These are phyloP conservation scores for Ustilago nuda DNA, from an alignment of 1,284 basidiomycete species.

Conservation along the genomic window DNA sequence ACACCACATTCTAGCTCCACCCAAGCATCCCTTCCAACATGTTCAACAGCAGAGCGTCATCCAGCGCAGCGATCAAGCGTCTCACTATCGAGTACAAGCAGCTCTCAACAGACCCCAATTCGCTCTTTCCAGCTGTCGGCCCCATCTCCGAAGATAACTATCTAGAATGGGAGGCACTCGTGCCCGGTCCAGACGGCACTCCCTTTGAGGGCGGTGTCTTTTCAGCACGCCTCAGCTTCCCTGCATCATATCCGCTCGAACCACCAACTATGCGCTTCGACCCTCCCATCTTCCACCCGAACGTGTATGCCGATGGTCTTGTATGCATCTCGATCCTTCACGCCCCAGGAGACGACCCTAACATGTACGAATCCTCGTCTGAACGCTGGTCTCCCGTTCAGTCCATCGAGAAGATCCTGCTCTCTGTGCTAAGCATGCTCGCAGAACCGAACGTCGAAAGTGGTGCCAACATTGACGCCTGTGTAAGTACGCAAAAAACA, in stretches of 20 bases:
- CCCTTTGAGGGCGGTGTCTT: slow-evolving; percentile 99
- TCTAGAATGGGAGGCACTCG: slow-evolving; percentile 97
- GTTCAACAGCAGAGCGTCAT: slow-evolving; percentile 53
- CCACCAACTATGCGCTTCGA: slow-evolving; percentile 86
- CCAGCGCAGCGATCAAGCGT: slow-evolving; percentile 65
- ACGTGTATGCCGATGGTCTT: slow-evolving; percentile 92
- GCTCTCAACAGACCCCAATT: slow-evolving; percentile 65
- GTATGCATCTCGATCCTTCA: slow-evolving; percentile 99
- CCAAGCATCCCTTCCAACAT: slow-evolving; percentile 20
- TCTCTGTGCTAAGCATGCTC: slow-evolving; percentile 98
- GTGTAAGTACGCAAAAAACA: slow-evolving; percentile 60
- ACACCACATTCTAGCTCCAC: neutral
- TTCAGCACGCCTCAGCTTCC: slow-evolving; percentile 87
- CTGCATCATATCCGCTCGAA: slow-evolving; percentile 67
- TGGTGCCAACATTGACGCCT: slow-evolving; percentile 91
- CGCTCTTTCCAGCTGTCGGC: slow-evolving; percentile 72
- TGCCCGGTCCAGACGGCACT: slow-evolving; percentile 95
- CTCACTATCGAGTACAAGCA: slow-evolving; percentile 69
- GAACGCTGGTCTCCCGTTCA: slow-evolving; percentile 99
- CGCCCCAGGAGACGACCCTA: slow-evolving; percentile 88
- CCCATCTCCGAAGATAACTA: slow-evolving; percentile 94
- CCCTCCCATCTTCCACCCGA: slow-evolving; percentile 95
- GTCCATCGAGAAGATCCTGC: slow-evolving; percentile 89
- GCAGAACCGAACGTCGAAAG: slow-evolving; percentile 99
- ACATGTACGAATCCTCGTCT: slow-evolving; percentile 83